Evolutionary conservation across 2,329 filamentous ascomycete species (phyloP), one percentile per base, ranked within the genome.

Genomic region (Onygenales sp.): DNA sequence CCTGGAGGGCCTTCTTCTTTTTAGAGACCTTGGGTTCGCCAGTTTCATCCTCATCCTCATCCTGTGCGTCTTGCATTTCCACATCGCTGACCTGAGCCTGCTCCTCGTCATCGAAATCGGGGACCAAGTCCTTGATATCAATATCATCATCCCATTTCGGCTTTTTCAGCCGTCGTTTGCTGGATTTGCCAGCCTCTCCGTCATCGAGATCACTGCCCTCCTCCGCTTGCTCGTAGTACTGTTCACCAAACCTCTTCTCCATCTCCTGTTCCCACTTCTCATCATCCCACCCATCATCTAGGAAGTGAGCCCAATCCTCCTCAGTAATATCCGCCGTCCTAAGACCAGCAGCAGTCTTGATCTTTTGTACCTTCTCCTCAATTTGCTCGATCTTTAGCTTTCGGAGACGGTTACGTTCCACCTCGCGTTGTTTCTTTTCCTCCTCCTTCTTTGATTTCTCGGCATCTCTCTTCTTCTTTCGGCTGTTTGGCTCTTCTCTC

Each of bases 141-240:
- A 98, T 96, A 66, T 98, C 93, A 64, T 97, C 90, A 62, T 96
- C 88, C 86, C 92, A 98, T 57, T 83, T 87, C 8, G 88, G 89
- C 73, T 95, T 95, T 77, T 88, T 89, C 8, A 80, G 72, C 58
- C 77, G 77, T 64, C 79, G 84, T 59, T 82, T 83, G 65, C 81
- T 83, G 67, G 81, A 83, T 10, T 48, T 27, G 2, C 45, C 46
- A 33, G 10, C 39, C 32, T 52, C 51, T 52, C 49, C 65, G 54
- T 47, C 56, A 59, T 63, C 66, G 14, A 72, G 71, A 42, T 73
- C 79, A 48, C 72, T 76, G n/a, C 66, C 73, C 6, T 70, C 76
- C 2, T 73, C 78, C 10, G 87, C 83, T 9, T 74, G 70, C 8
- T 84, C 87, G 63, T 98, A 98, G 73, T 98, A 98, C 8, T 87